A percentile compares a stretch with the other conserved stretches of the same genome.
Evolutionary conservation across 2,329 filamentous ascomycete species (phyloP).

Genomic region (Diaporthe sp.): DNA sequence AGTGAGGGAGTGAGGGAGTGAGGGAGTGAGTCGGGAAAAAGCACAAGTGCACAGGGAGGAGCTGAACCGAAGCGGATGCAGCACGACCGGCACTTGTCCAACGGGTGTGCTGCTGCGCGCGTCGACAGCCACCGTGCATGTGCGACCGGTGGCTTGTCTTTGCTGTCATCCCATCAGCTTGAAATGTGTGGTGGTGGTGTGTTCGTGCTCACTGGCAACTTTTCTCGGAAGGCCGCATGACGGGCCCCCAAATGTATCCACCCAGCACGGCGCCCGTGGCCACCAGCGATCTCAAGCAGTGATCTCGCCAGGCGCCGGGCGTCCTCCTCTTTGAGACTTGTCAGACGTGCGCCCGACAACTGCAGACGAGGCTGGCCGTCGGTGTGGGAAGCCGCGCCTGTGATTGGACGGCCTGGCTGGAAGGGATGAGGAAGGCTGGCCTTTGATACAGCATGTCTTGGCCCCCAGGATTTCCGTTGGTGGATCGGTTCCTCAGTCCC

Average conservation of each 20-base stretch:
- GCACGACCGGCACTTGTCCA: slow-evolving; percentile 30
- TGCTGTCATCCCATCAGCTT: slow-evolving; percentile 2
- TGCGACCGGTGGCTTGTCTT: slow-evolving; percentile 24
- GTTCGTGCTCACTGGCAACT: slow-evolving; percentile 17
- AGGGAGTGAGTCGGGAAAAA: neutral
- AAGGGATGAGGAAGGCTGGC: slow-evolving; percentile 13
- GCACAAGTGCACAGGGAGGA: slow-evolving; percentile 13
- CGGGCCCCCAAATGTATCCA: slow-evolving; percentile 13
- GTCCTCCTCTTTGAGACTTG: slow-evolving; percentile 23
- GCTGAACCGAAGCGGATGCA: slow-evolving; percentile 24
- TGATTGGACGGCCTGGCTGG: slow-evolving; percentile 12
- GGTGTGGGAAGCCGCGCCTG: neutral
- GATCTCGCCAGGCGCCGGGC: slow-evolving; percentile 23
- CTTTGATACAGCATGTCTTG: slow-evolving; percentile 9
- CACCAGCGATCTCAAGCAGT: slow-evolving; percentile 13
- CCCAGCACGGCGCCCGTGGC: slow-evolving; percentile 8
- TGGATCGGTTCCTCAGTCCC: neutral
- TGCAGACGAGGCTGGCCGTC: slow-evolving; percentile 27
- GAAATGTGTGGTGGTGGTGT: neutral
- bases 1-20: neutral
- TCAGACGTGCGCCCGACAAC: slow-evolving; percentile 24
- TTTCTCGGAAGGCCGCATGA: slow-evolving; percentile 30
- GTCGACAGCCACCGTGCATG: slow-evolving; percentile 26
- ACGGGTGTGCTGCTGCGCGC: neutral
- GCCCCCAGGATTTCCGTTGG: neutral